These are phyloP conservation scores for Aspergillus sp. DNA, from an alignment of 2,329 filamentous ascomycete species.

Conservation along the genomic window DNA sequence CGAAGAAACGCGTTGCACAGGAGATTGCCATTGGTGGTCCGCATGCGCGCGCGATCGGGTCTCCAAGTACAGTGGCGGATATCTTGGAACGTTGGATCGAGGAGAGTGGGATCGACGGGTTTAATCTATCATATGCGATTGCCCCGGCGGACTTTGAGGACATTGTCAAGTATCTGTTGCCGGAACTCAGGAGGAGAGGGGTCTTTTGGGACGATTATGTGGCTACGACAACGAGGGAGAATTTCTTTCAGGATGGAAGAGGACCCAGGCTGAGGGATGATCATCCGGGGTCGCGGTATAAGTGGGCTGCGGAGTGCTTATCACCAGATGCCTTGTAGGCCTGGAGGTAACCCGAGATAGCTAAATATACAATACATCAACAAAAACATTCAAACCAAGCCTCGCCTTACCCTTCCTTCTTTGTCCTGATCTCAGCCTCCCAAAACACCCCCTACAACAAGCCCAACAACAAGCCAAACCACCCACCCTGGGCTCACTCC, in stretches of 20 bases:
- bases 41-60: slow-evolving; percentile 12
- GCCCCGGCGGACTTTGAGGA: slow-evolving; percentile 33
- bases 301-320: neutral
- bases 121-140: slow-evolving; percentile 29
- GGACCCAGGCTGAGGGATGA: slow-evolving; percentile 9
- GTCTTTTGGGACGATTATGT: slow-evolving; percentile 45
- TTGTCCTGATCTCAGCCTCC: too few relatives aligned
- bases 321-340: too few relatives aligned
- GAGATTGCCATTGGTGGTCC: slow-evolving; percentile 25
- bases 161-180: slow-evolving; percentile 29
- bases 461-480: neutral
- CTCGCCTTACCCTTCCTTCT: too few relatives aligned
- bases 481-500: neutral
- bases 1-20: slow-evolving; percentile 31
- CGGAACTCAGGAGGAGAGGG: slow-evolving; percentile 30
- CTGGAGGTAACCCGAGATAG: too few relatives aligned
- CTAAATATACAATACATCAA: too few relatives aligned
- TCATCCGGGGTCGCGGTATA: slow-evolving; percentile 6
- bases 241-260: slow-evolving; percentile 8
- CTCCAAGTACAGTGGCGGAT: slow-evolving; percentile 30
- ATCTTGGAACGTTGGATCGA: slow-evolving; percentile 32
- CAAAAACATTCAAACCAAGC: too few relatives aligned
- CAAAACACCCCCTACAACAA: neutral
- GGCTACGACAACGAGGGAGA: slow-evolving; percentile 21
- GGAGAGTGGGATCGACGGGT: slow-evolving; percentile 31